Percentiles rank a stretch among this genome's conserved stretches.
These are phyloP conservation scores for Boletellus deceptivus DNA, from an alignment of 1,284 basidiomycete species.

Conservation along the genomic window DNA sequence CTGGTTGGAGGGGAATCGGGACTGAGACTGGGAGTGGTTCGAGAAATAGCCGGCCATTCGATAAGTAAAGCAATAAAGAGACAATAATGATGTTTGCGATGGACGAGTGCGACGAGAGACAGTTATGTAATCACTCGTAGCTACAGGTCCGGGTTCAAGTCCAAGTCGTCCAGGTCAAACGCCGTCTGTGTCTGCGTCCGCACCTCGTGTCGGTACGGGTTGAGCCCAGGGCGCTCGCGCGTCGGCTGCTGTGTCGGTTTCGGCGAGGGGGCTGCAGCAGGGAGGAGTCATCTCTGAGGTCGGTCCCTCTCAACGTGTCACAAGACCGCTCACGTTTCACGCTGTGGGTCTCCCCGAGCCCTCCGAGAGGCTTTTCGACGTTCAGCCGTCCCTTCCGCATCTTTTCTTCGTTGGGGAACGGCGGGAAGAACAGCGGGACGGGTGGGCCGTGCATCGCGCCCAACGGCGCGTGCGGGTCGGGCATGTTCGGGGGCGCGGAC, in stretches of 20 bases:
- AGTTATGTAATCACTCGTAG: conserved; percentile 28
- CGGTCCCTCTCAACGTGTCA: conserved; percentile 3
- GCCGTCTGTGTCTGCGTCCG: conserved; percentile 55
- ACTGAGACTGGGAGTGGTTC: conserved; percentile 72
- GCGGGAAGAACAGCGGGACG: conserved; percentile 76
- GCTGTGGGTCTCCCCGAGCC: conserved; percentile 76
- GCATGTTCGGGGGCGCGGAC: conserved; percentile 81
- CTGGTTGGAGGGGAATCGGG: conserved; percentile 49
- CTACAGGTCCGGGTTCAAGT: conserved; percentile 70
- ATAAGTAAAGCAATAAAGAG: conserved; percentile 32
- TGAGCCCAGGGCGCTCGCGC: conserved; percentile 50
- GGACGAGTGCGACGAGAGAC: conserved; percentile 5
- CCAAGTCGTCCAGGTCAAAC: conserved; percentile 68
- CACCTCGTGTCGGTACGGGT: conserved; percentile 68
- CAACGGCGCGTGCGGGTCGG: conserved; percentile 39
- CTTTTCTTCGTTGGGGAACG: conserved; percentile 84
- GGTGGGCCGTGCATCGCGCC: conserved; percentile 61
- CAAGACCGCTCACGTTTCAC: conserved; percentile 56
- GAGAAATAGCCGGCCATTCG: conserved; percentile 67
- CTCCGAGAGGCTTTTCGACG: conserved; percentile 70
- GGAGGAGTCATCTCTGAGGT: background rate
- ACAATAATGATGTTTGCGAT: conserved; percentile 4
- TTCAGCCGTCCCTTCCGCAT: conserved; percentile 78
- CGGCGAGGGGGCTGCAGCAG: conserved; percentile 41
- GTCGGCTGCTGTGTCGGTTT: conserved; percentile 45